Conservation (phyloP, 108 stramenopile species). For the Nitzschia sp. region DNA sequence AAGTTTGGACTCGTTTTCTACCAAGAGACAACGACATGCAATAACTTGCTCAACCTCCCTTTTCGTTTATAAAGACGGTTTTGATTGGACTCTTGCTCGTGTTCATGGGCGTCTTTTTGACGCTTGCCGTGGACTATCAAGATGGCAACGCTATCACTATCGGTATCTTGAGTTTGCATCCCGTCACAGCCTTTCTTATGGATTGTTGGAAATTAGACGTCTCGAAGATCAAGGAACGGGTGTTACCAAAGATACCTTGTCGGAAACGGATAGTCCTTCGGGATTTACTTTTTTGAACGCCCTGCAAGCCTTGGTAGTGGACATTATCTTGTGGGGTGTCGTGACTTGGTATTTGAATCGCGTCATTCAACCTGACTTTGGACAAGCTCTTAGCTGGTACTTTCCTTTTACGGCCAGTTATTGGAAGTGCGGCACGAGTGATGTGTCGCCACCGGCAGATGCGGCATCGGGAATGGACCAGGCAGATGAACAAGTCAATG, state of each 20-base stretch:
- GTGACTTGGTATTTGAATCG: constrained; percentile 90
- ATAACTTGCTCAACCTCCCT: not conserved
- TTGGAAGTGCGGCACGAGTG: constrained; percentile 57
- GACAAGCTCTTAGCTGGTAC: constrained; percentile 76
- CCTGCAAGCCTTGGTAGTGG: constrained; percentile 67
- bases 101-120: constrained; percentile 76
- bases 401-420: constrained; percentile 79
- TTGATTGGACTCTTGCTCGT: constrained; percentile 79
- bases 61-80: constrained; percentile 28
- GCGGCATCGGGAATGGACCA: not conserved
- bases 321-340: constrained; percentile 80
- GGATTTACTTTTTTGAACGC: constrained; percentile 67
- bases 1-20: not conserved
- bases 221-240: constrained; percentile 78
- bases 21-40: not conserved
- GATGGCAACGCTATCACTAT: constrained; percentile 40
- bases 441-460: not conserved
- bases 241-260: constrained; percentile 42
- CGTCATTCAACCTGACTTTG: constrained; percentile 79
- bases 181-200: constrained; percentile 78
- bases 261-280: constrained; percentile 54
- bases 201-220: constrained; percentile 74
- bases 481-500: constrained; percentile 28
- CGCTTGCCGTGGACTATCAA: constrained; percentile 51
- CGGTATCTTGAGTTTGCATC: constrained; percentile 65